Evolutionary conservation across 345 rosid species (phyloP).

Genomic region (Linum trigynum): DNA sequence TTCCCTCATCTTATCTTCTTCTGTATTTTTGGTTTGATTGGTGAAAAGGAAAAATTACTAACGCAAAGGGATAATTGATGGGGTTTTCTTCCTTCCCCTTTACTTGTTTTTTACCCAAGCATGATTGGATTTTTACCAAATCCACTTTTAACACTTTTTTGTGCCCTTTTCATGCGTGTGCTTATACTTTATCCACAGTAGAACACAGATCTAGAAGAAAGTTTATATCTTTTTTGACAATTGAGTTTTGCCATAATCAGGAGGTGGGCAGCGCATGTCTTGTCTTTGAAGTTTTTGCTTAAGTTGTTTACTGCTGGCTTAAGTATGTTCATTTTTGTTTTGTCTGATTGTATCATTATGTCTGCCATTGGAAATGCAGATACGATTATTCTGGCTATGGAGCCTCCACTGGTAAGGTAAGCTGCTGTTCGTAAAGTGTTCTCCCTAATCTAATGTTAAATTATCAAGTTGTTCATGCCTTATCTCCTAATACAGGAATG

Average conservation of each 20-base stretch:
- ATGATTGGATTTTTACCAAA: slow-evolving; percentile 14
- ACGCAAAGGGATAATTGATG: too few relatives aligned
- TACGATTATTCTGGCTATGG: slow-evolving; percentile 99
- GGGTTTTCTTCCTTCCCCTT: background rate
- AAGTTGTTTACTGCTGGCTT: background rate
- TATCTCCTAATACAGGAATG: background rate
- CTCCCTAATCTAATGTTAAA: background rate
- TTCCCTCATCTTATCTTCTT: too few relatives aligned
- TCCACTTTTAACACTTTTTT: slow-evolving; percentile 12
- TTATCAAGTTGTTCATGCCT: background rate
- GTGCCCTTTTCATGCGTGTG: slow-evolving; percentile 19
- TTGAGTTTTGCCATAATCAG: background rate
- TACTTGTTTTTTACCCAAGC: background rate
- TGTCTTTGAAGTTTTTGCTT: background rate
- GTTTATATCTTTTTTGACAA: background rate
- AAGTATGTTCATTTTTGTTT: background rate
- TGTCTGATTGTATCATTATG: slow-evolving; percentile 10
- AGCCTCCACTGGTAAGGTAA: slow-evolving; percentile 90
- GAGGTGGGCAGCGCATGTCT: background rate
- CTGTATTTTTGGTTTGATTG: too few relatives aligned
- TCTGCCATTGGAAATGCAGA: slow-evolving; percentile 34
- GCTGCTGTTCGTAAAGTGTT: slow-evolving; percentile 16
- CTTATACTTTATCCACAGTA: slow-evolving; percentile 10
- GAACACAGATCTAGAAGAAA: slow-evolving; percentile 11
- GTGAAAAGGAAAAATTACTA: too few relatives aligned